A percentile compares a stretch with the other conserved stretches of the same genome.
These are phyloP conservation scores for Berberis vulgaris DNA, from an alignment of 164 flowering plant genomes.

Conservation along the genomic window DNA sequence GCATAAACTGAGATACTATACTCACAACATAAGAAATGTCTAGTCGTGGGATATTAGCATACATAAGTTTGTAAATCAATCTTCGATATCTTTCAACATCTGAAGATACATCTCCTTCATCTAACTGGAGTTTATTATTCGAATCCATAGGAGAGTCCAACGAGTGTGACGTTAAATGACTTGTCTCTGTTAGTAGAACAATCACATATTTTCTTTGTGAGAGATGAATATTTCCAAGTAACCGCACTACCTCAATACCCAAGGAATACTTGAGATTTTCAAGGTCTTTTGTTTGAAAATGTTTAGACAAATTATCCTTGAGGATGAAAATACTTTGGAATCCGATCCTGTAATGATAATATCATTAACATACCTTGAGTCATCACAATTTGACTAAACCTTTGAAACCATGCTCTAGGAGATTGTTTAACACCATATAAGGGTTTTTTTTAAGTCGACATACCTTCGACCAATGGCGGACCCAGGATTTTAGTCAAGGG, in stretches of 20 bases:
- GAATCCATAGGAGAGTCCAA: constrained; percentile 3
- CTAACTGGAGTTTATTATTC: neutral
- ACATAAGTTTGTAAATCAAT: neutral
- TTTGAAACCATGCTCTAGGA: neutral
- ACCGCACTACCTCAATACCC: neutral
- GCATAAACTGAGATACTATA: neutral
- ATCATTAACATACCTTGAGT: constrained; percentile 1
- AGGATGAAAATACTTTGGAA: neutral
- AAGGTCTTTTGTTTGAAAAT: neutral
- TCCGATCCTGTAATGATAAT: neutral
- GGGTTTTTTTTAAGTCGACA: neutral
- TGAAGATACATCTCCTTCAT: neutral
- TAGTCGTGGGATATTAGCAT: neutral
- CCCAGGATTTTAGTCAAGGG: no score
- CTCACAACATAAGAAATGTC: neutral
- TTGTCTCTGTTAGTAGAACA: neutral
- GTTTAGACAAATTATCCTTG: neutral
- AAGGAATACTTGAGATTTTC: neutral
- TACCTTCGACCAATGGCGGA: neutral
- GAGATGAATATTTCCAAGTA: neutral
- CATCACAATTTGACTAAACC: neutral
- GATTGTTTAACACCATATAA: neutral
- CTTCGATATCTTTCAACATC: neutral
- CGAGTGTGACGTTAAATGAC: neutral
- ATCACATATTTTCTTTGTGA: constrained; percentile 2